These are phyloP conservation scores for Rubia balearica DNA, from an alignment of 305 asterid genomes.

Conservation along the genomic window DNA sequence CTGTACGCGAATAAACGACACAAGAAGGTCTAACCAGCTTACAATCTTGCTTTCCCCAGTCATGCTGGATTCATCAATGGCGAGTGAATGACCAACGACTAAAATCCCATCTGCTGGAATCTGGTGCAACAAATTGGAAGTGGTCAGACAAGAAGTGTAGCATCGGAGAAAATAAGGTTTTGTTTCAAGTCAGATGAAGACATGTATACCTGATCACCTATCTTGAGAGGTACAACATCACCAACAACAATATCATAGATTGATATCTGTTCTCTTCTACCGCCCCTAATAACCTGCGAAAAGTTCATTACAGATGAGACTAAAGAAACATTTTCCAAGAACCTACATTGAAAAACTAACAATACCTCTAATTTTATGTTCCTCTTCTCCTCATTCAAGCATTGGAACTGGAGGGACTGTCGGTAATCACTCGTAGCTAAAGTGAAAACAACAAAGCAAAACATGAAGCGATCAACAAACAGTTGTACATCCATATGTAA, in stretches of 20 bases:
- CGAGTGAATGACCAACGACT: slow-evolving; percentile 78
- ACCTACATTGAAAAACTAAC: slow-evolving; percentile 2
- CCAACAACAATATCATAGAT: slow-evolving; percentile 93
- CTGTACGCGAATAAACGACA: slow-evolving; percentile 17
- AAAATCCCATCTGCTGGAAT: slow-evolving; percentile 92
- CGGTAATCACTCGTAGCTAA: slow-evolving; percentile 88
- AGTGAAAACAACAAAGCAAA: slow-evolving; percentile 21
- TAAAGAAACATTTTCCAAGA: slow-evolving; percentile 13
- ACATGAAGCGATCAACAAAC: slow-evolving; percentile 4
- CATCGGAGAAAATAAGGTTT: not conserved
- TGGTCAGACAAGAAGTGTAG: not conserved
- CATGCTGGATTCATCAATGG: slow-evolving; percentile 98
- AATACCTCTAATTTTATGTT: slow-evolving; percentile 82
- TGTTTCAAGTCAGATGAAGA: not conserved
- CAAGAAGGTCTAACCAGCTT: slow-evolving; percentile 46
- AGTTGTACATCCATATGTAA: not conserved
- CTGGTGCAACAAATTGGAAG: slow-evolving; percentile 30
- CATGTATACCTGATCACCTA: slow-evolving; percentile 77
- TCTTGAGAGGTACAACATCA: slow-evolving; percentile 81
- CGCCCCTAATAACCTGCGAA: slow-evolving; percentile 72
- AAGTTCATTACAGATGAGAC: slow-evolving; percentile 12
- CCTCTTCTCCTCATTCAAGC: slow-evolving; percentile 83
- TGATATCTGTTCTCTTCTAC: slow-evolving; percentile 78
- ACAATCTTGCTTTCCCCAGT: slow-evolving; percentile 99
- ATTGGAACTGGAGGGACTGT: slow-evolving; percentile 91